Evolutionary conservation across 768 basidiomycete species (phyloP), one percentile per base, ranked within the genome.

Genomic region (Steccherinum ochraceum): DNA sequence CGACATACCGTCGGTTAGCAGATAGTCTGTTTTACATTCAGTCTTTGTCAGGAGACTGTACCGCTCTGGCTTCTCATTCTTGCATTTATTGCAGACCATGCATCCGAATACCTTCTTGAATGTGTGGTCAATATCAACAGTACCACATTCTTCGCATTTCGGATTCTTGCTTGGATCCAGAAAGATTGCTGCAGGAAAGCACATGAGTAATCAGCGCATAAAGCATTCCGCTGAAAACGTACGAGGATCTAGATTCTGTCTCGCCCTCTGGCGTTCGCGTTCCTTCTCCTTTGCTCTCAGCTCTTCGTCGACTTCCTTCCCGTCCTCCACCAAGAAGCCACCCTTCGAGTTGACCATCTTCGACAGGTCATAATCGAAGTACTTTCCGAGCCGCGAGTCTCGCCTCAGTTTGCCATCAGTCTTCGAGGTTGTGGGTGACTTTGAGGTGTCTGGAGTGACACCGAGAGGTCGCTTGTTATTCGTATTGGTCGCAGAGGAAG

Each of bases 271-370:
- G 60, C 81, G 72, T 69, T 95, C 89, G 44, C 91, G 72, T 65
- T 89, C 84, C 58, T 84, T 86, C 69, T 93, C 87, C 64, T 86
- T 88, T 55, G 83, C 69, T 44, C 81, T 74, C 53, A 83, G 68
- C 21, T 87, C 84, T 51, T 89, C 90, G 59, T 90, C 84, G 1
- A 81, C 76, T 55, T 89, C 87, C 57, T 83, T 81, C n/a, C 81
- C 84, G 41, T 95, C 93, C 56, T 95, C 90, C 4, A 95, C 75
- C 61, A 99, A 68, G 67, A 97, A 99, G 1, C 96, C 96, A 46
- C 95, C 96, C 64, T 93, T 89, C 5, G 93, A 86, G 66, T 99
- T 97, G 62, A 93, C 86, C 84, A 97, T 89, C 74, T 96, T 97
- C 12, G 89, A 89, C 12, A 97, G 68, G 66, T 97, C 94, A 80